phyloP scores from a whole-genome alignment of 1,284 basidiomycete genomes.

The Trichosporon coremiiforme region DNA sequence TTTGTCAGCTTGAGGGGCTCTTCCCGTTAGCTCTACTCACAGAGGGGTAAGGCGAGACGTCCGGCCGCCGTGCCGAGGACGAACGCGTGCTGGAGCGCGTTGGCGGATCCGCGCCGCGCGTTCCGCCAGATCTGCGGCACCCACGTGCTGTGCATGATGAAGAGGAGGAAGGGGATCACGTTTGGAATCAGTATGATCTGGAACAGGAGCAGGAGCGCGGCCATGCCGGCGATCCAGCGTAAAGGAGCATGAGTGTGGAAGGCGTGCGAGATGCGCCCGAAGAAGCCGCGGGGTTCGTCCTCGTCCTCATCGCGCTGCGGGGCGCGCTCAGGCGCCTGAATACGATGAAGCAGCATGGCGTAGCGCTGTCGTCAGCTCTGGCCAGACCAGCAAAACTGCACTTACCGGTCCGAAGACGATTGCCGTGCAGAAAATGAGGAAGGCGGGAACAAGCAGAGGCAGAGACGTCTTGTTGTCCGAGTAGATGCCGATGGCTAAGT shows the following conservation, averaged over 20 bases:
- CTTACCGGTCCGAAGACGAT: constrained; percentile 56
- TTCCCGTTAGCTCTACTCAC: too few species aligned
- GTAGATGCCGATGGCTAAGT: constrained; percentile 79
- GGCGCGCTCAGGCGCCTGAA: constrained; percentile 75
- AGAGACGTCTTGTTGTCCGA: constrained; percentile 75
- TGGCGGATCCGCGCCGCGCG: constrained; percentile 67
- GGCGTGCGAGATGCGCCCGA: neutral
- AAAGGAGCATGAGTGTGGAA: neutral
- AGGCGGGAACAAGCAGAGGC: constrained; percentile 76
- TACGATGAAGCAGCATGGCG: constrained; percentile 72
- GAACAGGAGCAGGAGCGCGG: constrained; percentile 60
- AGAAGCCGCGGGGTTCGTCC: constrained; percentile 8
- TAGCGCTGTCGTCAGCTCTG: constrained; percentile 66
- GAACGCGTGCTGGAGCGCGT: constrained; percentile 70
- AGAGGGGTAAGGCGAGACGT: constrained; percentile 70
- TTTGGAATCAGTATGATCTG: constrained; percentile 72
- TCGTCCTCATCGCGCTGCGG: constrained; percentile 16
- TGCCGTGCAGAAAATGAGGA: constrained; percentile 61
- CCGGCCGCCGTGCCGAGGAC: constrained; percentile 75
- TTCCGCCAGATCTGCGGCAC: constrained; percentile 80
- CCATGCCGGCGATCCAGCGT: constrained; percentile 27
- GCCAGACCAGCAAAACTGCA: constrained; percentile 15
- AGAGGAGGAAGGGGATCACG: constrained; percentile 71
- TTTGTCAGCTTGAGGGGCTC: too few species aligned
- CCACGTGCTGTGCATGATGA: constrained; percentile 75